A percentile compares a stretch with the other conserved stretches of the same genome.
Conservation (phyloP, 495 filamentous ascomycete species). For the Daldinia decipiens region DNA sequence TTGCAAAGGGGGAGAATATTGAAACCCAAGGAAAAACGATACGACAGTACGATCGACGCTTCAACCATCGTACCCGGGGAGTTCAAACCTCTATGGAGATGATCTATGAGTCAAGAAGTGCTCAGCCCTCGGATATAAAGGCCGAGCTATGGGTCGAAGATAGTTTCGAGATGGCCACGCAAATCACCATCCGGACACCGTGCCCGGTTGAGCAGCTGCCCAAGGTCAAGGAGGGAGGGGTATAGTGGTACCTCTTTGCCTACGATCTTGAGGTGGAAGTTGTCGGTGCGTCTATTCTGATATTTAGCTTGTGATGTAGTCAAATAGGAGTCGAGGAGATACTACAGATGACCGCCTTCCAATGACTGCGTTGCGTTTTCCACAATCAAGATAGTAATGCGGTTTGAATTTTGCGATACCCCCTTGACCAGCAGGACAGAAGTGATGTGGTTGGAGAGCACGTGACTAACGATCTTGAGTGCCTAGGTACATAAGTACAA, state of each 20-base stretch:
- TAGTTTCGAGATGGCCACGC: no score
- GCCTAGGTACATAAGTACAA: no score
- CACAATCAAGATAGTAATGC: no score
- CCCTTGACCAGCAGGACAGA: no score
- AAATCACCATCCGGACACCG: no score
- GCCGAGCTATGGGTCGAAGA: no score
- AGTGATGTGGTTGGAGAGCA: background rate
- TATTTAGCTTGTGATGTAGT: no score
- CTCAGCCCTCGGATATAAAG: background rate
- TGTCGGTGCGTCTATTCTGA: background rate
- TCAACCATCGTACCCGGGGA: background rate
- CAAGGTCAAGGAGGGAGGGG: background rate
- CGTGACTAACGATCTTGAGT: background rate
- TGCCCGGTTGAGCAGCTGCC: background rate
- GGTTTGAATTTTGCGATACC: no score
- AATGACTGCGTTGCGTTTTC: background rate
- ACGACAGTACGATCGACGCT: background rate
- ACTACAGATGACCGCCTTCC: background rate
- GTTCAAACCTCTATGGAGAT: background rate
- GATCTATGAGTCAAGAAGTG: background rate
- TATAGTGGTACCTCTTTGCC: background rate
- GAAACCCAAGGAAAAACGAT: background rate
- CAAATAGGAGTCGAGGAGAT: no score
- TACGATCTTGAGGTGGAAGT: conserved; percentile 9
- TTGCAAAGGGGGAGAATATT: background rate